phyloP scores from a whole-genome alignment of 202 grass and related monocot species.

The Panicum virgatum region DNA sequence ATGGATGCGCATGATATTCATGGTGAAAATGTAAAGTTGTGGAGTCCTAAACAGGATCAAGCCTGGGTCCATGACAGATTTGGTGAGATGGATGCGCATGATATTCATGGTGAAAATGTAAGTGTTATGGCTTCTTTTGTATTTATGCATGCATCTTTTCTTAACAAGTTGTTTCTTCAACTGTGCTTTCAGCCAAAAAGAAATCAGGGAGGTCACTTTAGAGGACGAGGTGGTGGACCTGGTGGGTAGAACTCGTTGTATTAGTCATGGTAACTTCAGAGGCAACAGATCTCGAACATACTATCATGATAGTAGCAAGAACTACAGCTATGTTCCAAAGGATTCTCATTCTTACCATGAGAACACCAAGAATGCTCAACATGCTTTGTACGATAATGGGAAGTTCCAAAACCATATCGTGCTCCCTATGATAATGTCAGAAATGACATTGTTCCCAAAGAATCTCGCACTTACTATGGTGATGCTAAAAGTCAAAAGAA shows the following conservation, averaged over 20 bases:
- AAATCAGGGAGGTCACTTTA: slow-evolving; percentile 56
- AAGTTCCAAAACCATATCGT: slow-evolving; percentile 39
- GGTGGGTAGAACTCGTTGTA: slow-evolving; percentile 44
- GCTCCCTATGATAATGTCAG: slow-evolving; percentile 41
- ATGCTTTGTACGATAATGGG: background rate
- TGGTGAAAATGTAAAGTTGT: no score
- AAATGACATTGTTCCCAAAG: slow-evolving; percentile 40
- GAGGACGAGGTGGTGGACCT: slow-evolving; percentile 51
- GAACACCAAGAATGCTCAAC: slow-evolving; percentile 39
- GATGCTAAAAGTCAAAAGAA: slow-evolving; percentile 50
- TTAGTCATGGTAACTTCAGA: slow-evolving; percentile 56
- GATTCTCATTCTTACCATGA: slow-evolving; percentile 37
- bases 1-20: slow-evolving; percentile 66
- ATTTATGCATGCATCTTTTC: slow-evolving; percentile 26
- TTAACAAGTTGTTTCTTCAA: slow-evolving; percentile 20
- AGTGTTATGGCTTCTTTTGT: slow-evolving; percentile 39
- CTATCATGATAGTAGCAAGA: slow-evolving; percentile 58
- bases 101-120: no score
- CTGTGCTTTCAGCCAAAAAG: slow-evolving; percentile 53
- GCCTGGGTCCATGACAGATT: no score
- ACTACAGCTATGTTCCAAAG: slow-evolving; percentile 54
- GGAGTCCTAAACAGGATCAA: no score
- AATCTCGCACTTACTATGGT: slow-evolving; percentile 34
- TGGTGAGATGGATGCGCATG: no score
- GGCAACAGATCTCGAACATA: slow-evolving; percentile 47